A percentile compares a stretch with the other conserved stretches of the same genome.
Conservation (phyloP, 1,139 yeast genomes). For the Saccharomyces hybrid region DNA sequence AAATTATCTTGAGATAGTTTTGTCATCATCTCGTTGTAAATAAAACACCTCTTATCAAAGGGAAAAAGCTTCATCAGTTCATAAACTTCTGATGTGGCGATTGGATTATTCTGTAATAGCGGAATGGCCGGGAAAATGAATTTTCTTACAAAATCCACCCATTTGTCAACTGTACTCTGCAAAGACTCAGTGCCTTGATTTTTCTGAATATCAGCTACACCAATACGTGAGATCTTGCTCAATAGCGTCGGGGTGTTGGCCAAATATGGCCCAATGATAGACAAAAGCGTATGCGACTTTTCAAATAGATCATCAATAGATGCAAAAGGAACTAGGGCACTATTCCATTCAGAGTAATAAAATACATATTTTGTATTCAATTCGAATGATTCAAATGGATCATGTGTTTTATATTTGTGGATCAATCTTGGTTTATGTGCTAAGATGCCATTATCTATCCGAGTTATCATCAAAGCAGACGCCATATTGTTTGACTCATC, state of each 20-base stretch:
- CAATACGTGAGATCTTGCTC: constrained; percentile 56
- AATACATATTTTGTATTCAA: constrained; percentile 33
- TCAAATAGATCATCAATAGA: constrained; percentile 41
- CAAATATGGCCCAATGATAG: constrained; percentile 52
- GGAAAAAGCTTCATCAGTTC: constrained; percentile 48
- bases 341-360: constrained; percentile 49
- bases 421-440: constrained; percentile 23
- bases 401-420: constrained; percentile 29
- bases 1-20: constrained; percentile 48
- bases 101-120: constrained; percentile 51
- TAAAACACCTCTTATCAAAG: constrained; percentile 58
- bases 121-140: constrained; percentile 65
- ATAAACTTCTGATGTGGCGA: constrained; percentile 55
- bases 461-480: constrained; percentile 7
- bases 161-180: constrained; percentile 29
- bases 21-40: constrained; percentile 77
- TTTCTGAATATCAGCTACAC: constrained; percentile 34
- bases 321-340: constrained; percentile 35
- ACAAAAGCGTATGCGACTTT: constrained; percentile 43
- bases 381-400: constrained; percentile 34
- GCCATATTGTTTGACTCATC: not conserved
- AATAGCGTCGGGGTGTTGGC: constrained; percentile 42
- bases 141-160: constrained; percentile 61
- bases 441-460: constrained; percentile 21
- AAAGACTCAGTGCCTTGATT: constrained; percentile 18